Evolutionary conservation across 179 eudicot species (phyloP).

Genomic region (Heliamphora pulchella): DNA sequence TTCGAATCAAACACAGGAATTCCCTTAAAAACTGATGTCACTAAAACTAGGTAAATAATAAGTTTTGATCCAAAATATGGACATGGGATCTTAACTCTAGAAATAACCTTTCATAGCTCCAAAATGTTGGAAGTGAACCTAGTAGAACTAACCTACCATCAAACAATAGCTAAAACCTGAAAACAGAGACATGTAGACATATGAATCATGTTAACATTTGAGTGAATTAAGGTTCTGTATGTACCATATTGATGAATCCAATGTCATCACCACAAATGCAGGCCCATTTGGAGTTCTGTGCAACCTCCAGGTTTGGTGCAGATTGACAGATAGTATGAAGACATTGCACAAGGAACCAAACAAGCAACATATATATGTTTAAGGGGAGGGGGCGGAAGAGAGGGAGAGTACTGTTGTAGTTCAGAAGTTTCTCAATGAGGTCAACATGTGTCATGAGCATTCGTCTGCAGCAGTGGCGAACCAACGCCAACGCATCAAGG

Average conservation of each 20-base stretch:
- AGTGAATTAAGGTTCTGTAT: not conserved
- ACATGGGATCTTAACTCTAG: not conserved
- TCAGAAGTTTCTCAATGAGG: slow-evolving; percentile 92
- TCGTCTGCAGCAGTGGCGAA: slow-evolving; percentile 85
- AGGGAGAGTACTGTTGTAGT: slow-evolving; percentile 63
- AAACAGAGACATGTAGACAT: not conserved
- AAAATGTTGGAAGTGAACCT: not conserved
- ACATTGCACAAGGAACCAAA: no score
- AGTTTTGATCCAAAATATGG: not conserved
- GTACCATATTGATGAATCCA: not conserved
- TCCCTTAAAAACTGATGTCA: no score
- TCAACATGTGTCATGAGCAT: slow-evolving; percentile 99
- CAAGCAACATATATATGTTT: no score
- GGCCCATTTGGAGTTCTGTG: not conserved
- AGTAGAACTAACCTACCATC: not conserved
- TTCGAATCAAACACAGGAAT: no score
- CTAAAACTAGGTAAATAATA: no score
- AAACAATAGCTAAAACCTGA: not conserved
- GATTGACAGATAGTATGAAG: no score
- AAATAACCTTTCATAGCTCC: not conserved
- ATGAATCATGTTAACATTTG: not conserved
- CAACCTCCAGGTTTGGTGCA: no score
- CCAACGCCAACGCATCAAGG: slow-evolving; percentile 77
- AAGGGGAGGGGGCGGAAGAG: slow-evolving; percentile 10
- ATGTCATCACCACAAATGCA: not conserved